Conservation (phyloP, 169 alveolate species). For the Plasmodium gallinaceum region DNA sequence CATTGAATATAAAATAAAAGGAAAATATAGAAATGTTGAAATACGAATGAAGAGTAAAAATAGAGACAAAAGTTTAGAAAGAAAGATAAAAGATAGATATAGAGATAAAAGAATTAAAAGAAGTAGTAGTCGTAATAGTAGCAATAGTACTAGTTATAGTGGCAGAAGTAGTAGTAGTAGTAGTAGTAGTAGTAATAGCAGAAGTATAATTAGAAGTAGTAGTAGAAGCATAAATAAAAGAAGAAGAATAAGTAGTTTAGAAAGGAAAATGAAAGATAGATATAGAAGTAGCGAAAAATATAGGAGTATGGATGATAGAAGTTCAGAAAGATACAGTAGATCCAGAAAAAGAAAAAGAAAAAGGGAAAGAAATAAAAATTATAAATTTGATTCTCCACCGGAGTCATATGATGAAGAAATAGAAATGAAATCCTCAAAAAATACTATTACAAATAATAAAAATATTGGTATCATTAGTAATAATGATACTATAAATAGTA, state of each 20-base stretch:
- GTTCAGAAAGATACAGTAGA: background rate
- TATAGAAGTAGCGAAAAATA: background rate
- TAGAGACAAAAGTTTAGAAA: slow-evolving; percentile 10
- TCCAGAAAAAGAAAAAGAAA: slow-evolving; percentile 7
- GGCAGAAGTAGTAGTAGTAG: slow-evolving; percentile 7
- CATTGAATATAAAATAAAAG: slow-evolving; percentile 25
- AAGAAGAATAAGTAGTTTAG: background rate
- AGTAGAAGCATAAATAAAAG: slow-evolving; percentile 2
- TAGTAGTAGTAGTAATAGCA: background rate
- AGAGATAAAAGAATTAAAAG: slow-evolving; percentile 1
- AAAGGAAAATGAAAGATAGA: background rate
- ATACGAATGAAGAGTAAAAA: slow-evolving; percentile 40
- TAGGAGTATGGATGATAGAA: slow-evolving; percentile 1
- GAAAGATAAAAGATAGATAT: slow-evolving; percentile 13
- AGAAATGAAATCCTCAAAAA: background rate
- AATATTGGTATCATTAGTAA: background rate
- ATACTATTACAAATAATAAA: background rate
- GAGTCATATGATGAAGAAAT: slow-evolving; percentile 18
- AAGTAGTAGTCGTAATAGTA: background rate
- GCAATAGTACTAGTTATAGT: background rate
- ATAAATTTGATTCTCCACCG: slow-evolving; percentile 72
- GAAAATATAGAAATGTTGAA: slow-evolving; percentile 30
- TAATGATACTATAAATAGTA: slow-evolving; percentile 5
- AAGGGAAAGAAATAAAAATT: slow-evolving; percentile 20
- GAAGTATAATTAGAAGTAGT: background rate